phyloP scores from a whole-genome alignment of 148 eudicot species.

The Spergularia bocconei region DNA sequence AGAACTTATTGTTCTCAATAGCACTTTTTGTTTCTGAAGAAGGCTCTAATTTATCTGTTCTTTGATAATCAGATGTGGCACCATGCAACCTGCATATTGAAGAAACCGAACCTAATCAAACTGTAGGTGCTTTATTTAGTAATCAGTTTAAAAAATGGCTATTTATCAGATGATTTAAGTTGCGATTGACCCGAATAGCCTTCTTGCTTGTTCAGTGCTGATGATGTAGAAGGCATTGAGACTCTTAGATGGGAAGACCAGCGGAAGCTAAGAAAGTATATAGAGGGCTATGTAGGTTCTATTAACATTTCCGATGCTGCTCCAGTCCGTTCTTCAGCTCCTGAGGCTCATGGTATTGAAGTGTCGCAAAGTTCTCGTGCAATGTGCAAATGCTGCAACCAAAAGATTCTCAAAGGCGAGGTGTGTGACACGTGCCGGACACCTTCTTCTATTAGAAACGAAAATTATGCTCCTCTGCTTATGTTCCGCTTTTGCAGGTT shows the following conservation, averaged over 20 bases:
- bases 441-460: not conserved
- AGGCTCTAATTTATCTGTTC: conserved; percentile 20
- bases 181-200: conserved; percentile 9
- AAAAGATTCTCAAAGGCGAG: conserved; percentile 92
- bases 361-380: conserved; percentile 81
- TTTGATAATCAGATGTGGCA: conserved; percentile 79
- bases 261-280: conserved; percentile 67
- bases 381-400: conserved; percentile 66
- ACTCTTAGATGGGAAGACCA: conserved; percentile 97
- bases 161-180: not conserved
- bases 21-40: not conserved
- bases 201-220: conserved; percentile 43
- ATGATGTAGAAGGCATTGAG: conserved; percentile 88
- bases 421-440: conserved; percentile 34
- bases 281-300: conserved; percentile 50
- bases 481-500: conserved; percentile 41
- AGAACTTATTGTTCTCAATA: not conserved
- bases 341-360: conserved; percentile 59
- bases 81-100: conserved; percentile 78
- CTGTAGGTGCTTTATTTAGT: conserved; percentile 44
- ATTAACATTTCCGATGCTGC: conserved; percentile 21
- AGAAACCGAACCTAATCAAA: conserved; percentile 86
- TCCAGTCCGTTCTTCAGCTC: conserved; percentile 30
- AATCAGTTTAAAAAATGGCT: conserved; percentile 6
- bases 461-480: not conserved